Base-by-base conservation (phyloP, 1,139 yeast species). In the Debaryomyces singareniensis region DNA sequence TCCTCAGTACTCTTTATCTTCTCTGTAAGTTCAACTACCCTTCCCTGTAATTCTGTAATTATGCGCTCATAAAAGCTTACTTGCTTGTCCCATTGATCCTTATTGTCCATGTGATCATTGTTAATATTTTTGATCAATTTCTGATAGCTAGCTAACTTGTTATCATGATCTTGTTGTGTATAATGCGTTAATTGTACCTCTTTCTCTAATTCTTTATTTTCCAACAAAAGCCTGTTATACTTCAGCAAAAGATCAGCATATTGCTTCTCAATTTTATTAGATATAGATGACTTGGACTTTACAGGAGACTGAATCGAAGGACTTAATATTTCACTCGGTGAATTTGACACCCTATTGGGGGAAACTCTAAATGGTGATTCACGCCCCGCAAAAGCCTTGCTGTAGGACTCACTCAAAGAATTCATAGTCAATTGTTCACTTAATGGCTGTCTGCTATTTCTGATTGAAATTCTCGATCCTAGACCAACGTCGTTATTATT, bases 11-110 rank as follows among this genome's bases (percentile, higher is more conserved):
- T 18, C 20, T 15, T 20, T 15, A 54, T 35, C 32, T 58, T 61
- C 13, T 40, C 36, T 15, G 47, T 43, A 29, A 61, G 42, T 27
- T 47, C 50, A 18, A 45, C 42, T 14, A 59, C 47, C 32, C 58
- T 57, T 12, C 40, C 24, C 33, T 59, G 60, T 30, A 61, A 49
- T 26, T 53, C 61, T 21, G 50, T 50, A 12, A 61, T 51, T 31
- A 53, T 40, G 29, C 55, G 59, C 35, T 61, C 58, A 40, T 61
- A 61, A 35, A 49, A 53, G 11, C 42, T 30, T 5, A 58, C 40
- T 34, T 63, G 64, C 33, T 53, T 53, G n/a, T 44, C 44, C 27
- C 55, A 51, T 12, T 58, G 37, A 13, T 55, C 56, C 27, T 49
- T 53, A 31, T 51, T 50, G 31, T 52, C 50, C n/a, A 37, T 28